phyloP scores from a whole-genome alignment of 2,329 filamentous ascomycete genomes.

The Colletotrichum cordylinicola region DNA sequence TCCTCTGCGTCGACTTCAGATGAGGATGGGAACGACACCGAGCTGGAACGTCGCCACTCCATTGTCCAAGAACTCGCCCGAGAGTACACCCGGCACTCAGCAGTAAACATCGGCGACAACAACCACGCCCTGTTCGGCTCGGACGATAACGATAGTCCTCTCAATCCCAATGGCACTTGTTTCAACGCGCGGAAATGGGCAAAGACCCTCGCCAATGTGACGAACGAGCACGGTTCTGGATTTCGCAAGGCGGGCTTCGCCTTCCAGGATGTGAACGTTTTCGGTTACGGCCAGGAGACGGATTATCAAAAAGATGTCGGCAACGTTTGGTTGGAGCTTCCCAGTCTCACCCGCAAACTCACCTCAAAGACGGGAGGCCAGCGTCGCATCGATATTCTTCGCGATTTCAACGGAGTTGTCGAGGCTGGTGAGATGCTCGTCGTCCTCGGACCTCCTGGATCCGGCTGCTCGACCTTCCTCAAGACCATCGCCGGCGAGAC shows the following conservation, averaged over 20 bases:
- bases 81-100: conserved; percentile 25
- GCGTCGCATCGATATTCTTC: conserved; percentile 52
- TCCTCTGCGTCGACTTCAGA: conserved; percentile 2
- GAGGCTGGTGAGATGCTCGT: conserved; percentile 62
- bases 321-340: conserved; percentile 36
- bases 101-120: conserved; percentile 25
- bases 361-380: conserved; percentile 35
- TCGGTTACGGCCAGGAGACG: conserved; percentile 44
- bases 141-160: conserved; percentile 47
- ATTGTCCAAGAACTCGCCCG: conserved; percentile 27
- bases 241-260: conserved; percentile 37
- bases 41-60: conserved; percentile 24
- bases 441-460: conserved; percentile 59
- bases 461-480: conserved; percentile 71
- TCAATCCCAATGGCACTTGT: conserved; percentile 55
- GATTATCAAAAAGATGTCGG: conserved; percentile 50
- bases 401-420: conserved; percentile 56
- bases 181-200: conserved; percentile 54
- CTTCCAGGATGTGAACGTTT: conserved; percentile 48
- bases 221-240: conserved; percentile 28
- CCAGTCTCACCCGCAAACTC: conserved; percentile 31
- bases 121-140: conserved; percentile 29
- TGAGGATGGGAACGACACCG: conserved; percentile 16
- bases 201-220: conserved; percentile 29
- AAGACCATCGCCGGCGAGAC: conserved; percentile 70